These are phyloP conservation scores for Penicillium sp. DNA, from an alignment of 2,329 filamentous ascomycete genomes.

Conservation along the genomic window DNA sequence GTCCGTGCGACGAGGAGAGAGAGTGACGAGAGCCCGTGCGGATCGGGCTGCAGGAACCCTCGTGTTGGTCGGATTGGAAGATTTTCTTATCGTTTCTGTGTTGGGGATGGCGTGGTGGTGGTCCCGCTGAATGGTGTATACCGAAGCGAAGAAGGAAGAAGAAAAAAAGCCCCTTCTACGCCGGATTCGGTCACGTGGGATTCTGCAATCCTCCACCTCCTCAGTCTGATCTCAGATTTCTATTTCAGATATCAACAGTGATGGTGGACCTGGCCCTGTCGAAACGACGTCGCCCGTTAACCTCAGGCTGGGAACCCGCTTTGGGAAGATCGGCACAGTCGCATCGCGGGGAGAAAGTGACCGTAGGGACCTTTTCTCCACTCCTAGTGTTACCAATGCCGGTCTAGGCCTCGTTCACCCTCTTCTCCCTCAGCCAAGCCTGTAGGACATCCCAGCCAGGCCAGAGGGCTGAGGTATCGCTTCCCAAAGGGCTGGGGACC, in stretches of 20 bases:
- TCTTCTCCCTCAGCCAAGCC: not conserved
- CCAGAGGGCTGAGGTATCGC: not conserved
- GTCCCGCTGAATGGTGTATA: not conserved
- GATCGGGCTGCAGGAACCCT: conserved; percentile 10
- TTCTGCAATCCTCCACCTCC: not conserved
- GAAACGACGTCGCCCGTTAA: not conserved
- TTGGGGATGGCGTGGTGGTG: not conserved
- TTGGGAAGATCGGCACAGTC: conserved; percentile 22
- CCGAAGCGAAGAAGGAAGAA: not conserved
- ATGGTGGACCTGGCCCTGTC: not conserved
- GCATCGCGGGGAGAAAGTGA: conserved; percentile 18
- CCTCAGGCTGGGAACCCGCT: conserved; percentile 1
- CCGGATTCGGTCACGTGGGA: conserved; percentile 12
- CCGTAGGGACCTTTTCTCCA: conserved; percentile 13
- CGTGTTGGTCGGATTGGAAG: not conserved
- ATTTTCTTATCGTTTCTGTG: not conserved
- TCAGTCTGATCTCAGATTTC: not conserved
- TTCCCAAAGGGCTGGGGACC: not conserved
- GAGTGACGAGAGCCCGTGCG: conserved; percentile 3
- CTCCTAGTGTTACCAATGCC: conserved; percentile 1
- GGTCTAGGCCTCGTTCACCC: conserved; percentile 20
- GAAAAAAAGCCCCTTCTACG: not conserved
- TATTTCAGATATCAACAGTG: not conserved
- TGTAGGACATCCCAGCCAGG: not conserved
- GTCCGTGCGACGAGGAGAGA: not conserved